Evolutionary conservation across 106 monocot genomes (phyloP).

Genomic region (Dioscorea zingiberensis): DNA sequence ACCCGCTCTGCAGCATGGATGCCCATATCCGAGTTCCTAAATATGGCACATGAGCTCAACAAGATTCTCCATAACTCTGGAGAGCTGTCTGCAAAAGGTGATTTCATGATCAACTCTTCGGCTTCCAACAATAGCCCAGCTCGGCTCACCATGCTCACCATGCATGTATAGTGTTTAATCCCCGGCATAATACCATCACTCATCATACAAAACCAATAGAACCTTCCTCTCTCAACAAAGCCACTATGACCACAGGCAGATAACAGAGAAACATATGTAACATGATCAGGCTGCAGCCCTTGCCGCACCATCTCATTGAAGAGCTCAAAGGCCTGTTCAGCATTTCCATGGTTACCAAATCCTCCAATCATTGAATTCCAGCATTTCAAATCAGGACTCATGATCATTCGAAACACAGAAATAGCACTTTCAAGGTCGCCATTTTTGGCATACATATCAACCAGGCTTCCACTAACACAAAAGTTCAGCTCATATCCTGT

Average conservation of each 20-base stretch:
- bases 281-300: slow-evolving; percentile 57
- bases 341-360: slow-evolving; percentile 64
- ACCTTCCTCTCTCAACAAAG: slow-evolving; percentile 65
- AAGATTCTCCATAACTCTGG: slow-evolving; percentile 74
- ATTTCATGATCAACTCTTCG: slow-evolving; percentile 49
- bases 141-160: slow-evolving; percentile 66
- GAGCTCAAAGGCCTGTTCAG: slow-evolving; percentile 54
- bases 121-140: slow-evolving; percentile 63
- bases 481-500: slow-evolving; percentile 53
- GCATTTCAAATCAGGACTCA: slow-evolving; percentile 67
- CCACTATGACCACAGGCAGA: slow-evolving; percentile 76
- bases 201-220: slow-evolving; percentile 78
- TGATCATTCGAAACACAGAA: slow-evolving; percentile 33
- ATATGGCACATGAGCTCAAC: slow-evolving; percentile 58
- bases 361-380: slow-evolving; percentile 91
- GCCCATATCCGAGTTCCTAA: slow-evolving; percentile 45
- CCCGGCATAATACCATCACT: slow-evolving; percentile 48
- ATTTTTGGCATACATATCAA: slow-evolving; percentile 93
- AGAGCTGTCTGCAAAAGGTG: slow-evolving; percentile 43
- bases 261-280: slow-evolving; percentile 72
- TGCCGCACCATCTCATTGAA: slow-evolving; percentile 43
- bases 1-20: slow-evolving; percentile 45
- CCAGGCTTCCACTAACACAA: slow-evolving; percentile 59
- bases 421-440: slow-evolving; percentile 45
- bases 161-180: slow-evolving; percentile 78